Evolutionary conservation across 345 rosid genomes (phyloP).

Genomic region (Physaria fendleri): DNA sequence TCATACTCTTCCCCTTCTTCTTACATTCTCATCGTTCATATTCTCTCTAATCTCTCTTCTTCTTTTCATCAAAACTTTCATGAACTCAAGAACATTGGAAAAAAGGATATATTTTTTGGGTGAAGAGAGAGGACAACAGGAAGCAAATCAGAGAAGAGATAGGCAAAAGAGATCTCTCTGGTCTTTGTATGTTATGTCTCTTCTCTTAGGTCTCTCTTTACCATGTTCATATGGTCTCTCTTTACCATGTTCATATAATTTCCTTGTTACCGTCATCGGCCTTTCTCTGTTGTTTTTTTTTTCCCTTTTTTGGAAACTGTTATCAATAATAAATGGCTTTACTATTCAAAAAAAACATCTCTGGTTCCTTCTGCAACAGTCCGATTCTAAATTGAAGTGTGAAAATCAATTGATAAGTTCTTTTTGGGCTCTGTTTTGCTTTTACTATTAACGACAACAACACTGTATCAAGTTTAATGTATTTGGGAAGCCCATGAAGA

Average conservation of each 20-base stretch:
- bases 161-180: slow-evolving; percentile 13
- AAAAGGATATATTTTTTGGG: background rate
- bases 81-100: slow-evolving; percentile 29
- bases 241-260: slow-evolving; percentile 27
- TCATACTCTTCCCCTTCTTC: slow-evolving; percentile 5
- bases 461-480: too few species aligned
- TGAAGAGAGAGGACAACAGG: slow-evolving; percentile 14
- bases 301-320: background rate
- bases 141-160: slow-evolving; percentile 13
- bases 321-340: slow-evolving; percentile 27
- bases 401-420: too few species aligned
- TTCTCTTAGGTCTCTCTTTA: slow-evolving; percentile 29
- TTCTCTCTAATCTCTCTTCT: background rate
- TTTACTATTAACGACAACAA: too few species aligned
- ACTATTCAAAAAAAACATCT: slow-evolving; percentile 1
- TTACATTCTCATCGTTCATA: slow-evolving; percentile 1
- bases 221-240: slow-evolving; percentile 27
- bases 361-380: too few species aligned
- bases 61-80: slow-evolving; percentile 14
- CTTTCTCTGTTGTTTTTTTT: background rate
- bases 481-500: too few species aligned
- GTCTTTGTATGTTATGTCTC: slow-evolving; percentile 20
- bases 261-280: slow-evolving; percentile 23
- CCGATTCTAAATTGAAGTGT: too few species aligned
- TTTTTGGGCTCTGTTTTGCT: too few species aligned